Evolutionary conservation across 169 alveolate species (phyloP).

Genomic region (Plasmodium knowlesi): DNA sequence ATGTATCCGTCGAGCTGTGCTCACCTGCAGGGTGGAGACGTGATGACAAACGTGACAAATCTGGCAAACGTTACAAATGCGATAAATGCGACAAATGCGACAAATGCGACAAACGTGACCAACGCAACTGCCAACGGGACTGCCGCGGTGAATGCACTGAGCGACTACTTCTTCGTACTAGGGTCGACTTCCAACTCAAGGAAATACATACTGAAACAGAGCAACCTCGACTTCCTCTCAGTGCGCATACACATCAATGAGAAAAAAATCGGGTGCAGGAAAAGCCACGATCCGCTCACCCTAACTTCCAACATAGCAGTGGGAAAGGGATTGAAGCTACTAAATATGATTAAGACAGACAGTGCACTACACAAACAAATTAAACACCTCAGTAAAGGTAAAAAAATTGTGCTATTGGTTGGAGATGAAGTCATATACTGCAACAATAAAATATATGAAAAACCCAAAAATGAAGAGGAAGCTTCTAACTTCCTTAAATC

Average conservation of each 20-base stretch:
- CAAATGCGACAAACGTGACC: no score
- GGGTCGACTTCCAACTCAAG: slow-evolving; percentile 69
- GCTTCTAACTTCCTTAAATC: slow-evolving; percentile 57
- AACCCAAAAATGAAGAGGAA: slow-evolving; percentile 54
- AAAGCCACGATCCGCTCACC: slow-evolving; percentile 49
- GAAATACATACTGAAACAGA: slow-evolving; percentile 47
- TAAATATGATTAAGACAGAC: slow-evolving; percentile 23
- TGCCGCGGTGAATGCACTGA: not conserved
- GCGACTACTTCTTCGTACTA: slow-evolving; percentile 46
- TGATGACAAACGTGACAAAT: not conserved
- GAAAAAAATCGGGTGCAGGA: slow-evolving; percentile 66
- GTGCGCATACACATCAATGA: slow-evolving; percentile 41
- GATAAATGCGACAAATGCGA: no score
- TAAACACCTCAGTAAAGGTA: slow-evolving; percentile 6
- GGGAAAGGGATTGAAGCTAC: slow-evolving; percentile 49
- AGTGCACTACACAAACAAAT: slow-evolving; percentile 5
- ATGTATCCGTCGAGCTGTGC: not conserved
- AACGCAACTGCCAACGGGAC: not conserved
- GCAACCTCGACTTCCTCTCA: slow-evolving; percentile 39
- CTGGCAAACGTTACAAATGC: not conserved
- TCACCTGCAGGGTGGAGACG: not conserved
- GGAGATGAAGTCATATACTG: slow-evolving; percentile 73
- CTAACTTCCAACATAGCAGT: slow-evolving; percentile 59
- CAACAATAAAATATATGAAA: slow-evolving; percentile 52
- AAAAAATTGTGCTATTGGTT: slow-evolving; percentile 32